Conservation (phyloP, 768 basidiomycete species). For the Russula ochroleuca region DNA sequence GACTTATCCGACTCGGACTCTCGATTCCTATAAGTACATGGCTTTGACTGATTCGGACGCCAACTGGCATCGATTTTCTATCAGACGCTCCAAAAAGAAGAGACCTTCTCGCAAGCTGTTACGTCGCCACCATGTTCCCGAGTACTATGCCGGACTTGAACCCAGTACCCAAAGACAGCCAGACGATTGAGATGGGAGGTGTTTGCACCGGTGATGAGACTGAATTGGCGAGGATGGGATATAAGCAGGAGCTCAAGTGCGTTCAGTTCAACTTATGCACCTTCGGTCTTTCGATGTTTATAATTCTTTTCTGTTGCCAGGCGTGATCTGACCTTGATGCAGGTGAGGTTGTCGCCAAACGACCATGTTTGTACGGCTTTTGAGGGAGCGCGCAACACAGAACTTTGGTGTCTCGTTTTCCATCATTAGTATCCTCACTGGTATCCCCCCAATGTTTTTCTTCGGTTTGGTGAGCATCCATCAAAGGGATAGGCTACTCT, state of each 20-base stretch:
- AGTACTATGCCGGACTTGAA: neutral
- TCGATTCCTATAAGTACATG: neutral
- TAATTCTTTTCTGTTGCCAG: conserved; percentile 32
- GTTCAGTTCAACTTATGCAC: conserved; percentile 28
- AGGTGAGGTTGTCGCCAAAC: conserved; percentile 39
- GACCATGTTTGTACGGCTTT: neutral
- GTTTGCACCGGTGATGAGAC: conserved; percentile 46
- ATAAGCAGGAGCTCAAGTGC: conserved; percentile 64
- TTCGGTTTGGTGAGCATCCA: conserved; percentile 57
- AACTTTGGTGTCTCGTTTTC: conserved; percentile 75
- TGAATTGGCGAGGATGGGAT: conserved; percentile 65
- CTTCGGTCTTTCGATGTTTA: neutral
- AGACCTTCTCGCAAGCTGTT: neutral
- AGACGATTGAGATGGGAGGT: neutral
- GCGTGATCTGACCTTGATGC: conserved; percentile 58
- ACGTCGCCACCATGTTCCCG: neutral
- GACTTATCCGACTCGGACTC: neutral
- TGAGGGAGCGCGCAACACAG: conserved; percentile 34
- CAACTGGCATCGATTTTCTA: too few relatives aligned
- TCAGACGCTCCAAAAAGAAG: neutral
- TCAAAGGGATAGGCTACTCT: neutral
- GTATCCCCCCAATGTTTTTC: conserved; percentile 62
- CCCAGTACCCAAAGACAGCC: neutral
- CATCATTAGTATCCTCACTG: conserved; percentile 72
- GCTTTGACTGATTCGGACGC: neutral